Evolutionary conservation across 192 early-diverging fungal species (phyloP).

Genomic region (Coemansia sp.): DNA sequence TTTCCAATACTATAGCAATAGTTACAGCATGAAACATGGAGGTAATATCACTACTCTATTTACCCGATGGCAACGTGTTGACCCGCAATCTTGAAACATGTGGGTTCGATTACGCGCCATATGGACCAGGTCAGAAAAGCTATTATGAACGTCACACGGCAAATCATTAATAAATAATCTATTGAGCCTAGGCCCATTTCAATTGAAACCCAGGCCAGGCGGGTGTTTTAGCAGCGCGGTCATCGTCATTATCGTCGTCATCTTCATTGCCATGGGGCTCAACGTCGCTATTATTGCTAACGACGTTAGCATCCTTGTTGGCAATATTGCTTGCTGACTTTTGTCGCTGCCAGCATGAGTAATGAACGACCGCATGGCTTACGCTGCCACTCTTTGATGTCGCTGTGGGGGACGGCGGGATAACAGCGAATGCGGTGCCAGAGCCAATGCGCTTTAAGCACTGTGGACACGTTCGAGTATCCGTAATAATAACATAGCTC

Average conservation of each 20-base stretch:
- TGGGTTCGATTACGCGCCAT: too few relatives aligned
- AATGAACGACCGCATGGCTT: constrained; percentile 43
- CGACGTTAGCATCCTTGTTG: not conserved
- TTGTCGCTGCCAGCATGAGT: constrained; percentile 52
- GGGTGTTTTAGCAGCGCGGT: not conserved
- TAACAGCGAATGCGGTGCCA: constrained; percentile 47
- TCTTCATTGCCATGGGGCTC: too few relatives aligned
- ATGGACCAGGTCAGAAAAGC: too few relatives aligned
- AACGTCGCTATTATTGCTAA: too few relatives aligned
- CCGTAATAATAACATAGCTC: constrained; percentile 31
- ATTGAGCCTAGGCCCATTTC: constrained; percentile 20
- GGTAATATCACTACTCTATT: too few relatives aligned
- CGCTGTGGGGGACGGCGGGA: constrained; percentile 12
- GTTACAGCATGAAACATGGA: too few relatives aligned
- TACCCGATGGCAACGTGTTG: too few relatives aligned
- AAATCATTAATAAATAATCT: not conserved
- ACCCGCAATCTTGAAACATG: too few relatives aligned
- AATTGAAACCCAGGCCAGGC: constrained; percentile 13
- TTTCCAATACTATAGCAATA: too few relatives aligned
- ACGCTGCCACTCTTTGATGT: not conserved
- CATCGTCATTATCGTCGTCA: not conserved
- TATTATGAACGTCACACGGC: not conserved
- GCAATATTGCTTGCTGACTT: constrained; percentile 14
- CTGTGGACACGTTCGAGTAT: constrained; percentile 46
- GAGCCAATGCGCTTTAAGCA: constrained; percentile 56